phyloP scores from a whole-genome alignment of 1,284 basidiomycete species.

The Pascua sp. region DNA sequence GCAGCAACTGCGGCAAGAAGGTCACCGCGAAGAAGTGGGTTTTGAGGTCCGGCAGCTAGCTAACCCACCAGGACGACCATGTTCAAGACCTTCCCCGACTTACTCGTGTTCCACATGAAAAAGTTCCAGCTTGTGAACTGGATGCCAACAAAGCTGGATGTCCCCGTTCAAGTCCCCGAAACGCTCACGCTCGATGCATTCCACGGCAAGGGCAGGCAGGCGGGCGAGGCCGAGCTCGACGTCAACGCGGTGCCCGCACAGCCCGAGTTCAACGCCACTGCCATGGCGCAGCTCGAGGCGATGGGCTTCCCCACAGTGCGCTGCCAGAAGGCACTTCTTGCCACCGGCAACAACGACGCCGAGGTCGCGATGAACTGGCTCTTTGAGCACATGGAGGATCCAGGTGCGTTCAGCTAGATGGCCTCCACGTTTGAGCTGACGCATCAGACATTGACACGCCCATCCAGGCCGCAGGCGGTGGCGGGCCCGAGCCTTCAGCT shows the following conservation, averaged over 20 bases:
- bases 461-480: conserved; percentile 52
- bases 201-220: conserved; percentile 69
- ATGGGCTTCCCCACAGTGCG: conserved; percentile 85
- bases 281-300: conserved; percentile 68
- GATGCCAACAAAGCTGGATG: conserved; percentile 93
- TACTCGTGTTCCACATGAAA: conserved; percentile 84
- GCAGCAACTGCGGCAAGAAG: conserved; percentile 61
- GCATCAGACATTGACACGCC: conserved; percentile 77
- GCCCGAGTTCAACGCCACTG: conserved; percentile 61
- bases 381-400: conserved; percentile 91
- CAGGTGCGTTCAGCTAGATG: conserved; percentile 56
- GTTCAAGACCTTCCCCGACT: conserved; percentile 83
- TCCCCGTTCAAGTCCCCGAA: conserved; percentile 74
- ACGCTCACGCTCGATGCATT: conserved; percentile 65
- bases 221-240: conserved; percentile 61
- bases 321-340: conserved; percentile 83
- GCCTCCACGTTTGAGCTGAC: neutral
- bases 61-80: conserved; percentile 58
- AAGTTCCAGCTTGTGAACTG: conserved; percentile 96
- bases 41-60: too few species aligned
- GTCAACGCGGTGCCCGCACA: conserved; percentile 59
- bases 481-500: conserved; percentile 57
- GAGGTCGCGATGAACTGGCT: conserved; percentile 94
- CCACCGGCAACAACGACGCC: conserved; percentile 73
- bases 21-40: conserved; percentile 64